Conservation (phyloP, 805 yeast species). For the Saturnispora quitensis region DNA sequence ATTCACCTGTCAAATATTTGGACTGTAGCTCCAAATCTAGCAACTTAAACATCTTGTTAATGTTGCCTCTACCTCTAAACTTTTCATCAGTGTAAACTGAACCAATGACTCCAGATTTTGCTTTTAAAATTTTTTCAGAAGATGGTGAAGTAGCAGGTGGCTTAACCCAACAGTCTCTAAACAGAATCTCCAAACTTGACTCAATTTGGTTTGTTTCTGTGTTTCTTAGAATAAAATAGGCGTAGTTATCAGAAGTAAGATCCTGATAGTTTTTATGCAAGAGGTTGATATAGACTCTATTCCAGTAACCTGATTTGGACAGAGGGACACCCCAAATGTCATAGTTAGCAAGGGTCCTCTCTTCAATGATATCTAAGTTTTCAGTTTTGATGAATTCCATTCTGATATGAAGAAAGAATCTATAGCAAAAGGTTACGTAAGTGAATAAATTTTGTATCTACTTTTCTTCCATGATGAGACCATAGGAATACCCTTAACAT, state of each 20-base stretch:
- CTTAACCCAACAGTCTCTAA: slow-evolving; percentile 17
- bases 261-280: slow-evolving; percentile 7
- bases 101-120: slow-evolving; percentile 36
- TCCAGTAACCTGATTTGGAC: slow-evolving; percentile 15
- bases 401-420: not conserved
- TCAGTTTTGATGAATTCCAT: slow-evolving; percentile 14
- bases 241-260: not conserved
- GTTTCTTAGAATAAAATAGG: slow-evolving; percentile 22
- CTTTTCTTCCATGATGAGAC: not conserved
- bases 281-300: not conserved
- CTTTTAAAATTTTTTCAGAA: slow-evolving; percentile 5
- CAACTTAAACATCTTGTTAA: slow-evolving; percentile 35
- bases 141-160: not conserved
- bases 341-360: slow-evolving; percentile 18
- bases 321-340: slow-evolving; percentile 22
- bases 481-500: not conserved
- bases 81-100: slow-evolving; percentile 46
- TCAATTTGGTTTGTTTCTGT: slow-evolving; percentile 8
- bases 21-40: slow-evolving; percentile 22
- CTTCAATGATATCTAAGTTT: slow-evolving; percentile 14
- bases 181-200: slow-evolving; percentile 22
- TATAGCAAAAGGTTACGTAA: not conserved
- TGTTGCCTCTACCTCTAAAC: slow-evolving; percentile 49
- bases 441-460: not conserved
- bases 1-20: slow-evolving; percentile 16